phyloP scores from a whole-genome alignment of 306 rosid genomes.

The Morella rubra region DNA sequence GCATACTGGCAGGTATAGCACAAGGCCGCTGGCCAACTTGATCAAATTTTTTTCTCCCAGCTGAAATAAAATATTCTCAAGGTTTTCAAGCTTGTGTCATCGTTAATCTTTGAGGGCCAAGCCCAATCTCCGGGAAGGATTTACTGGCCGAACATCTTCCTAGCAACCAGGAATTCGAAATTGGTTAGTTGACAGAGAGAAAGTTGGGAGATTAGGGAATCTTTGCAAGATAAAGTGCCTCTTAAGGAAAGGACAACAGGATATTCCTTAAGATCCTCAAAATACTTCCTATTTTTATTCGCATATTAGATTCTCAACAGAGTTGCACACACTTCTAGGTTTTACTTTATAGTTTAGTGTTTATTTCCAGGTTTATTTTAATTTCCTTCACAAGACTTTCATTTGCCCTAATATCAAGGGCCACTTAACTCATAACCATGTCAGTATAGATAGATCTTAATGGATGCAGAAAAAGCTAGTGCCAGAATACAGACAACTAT shows the following conservation, averaged over 20 bases:
- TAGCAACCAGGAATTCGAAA: too few relatives aligned
- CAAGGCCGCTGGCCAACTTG: too few relatives aligned
- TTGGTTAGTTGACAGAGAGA: neutral
- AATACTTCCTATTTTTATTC: neutral
- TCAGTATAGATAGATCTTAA: too few relatives aligned
- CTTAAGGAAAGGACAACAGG: neutral
- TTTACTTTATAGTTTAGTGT: neutral
- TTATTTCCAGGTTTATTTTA: neutral
- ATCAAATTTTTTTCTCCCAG: neutral
- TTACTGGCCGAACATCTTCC: too few relatives aligned
- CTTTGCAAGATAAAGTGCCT: neutral
- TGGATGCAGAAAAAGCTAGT: too few relatives aligned
- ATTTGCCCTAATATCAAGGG: neutral
- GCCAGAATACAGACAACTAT: too few relatives aligned
- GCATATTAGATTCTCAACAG: constrained; percentile 1
- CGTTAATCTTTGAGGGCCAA: neutral
- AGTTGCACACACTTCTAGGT: neutral
- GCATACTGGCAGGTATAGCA: too few relatives aligned
- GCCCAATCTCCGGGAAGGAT: neutral
- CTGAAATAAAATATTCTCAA: neutral
- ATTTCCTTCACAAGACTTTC: neutral
- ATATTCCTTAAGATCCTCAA: neutral
- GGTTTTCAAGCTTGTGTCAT: neutral
- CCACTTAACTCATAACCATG: too few relatives aligned
- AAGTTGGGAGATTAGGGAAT: neutral